Evolutionary conservation across 2,329 filamentous ascomycete genomes (phyloP).

Genomic region (Epichloe bromicola): DNA sequence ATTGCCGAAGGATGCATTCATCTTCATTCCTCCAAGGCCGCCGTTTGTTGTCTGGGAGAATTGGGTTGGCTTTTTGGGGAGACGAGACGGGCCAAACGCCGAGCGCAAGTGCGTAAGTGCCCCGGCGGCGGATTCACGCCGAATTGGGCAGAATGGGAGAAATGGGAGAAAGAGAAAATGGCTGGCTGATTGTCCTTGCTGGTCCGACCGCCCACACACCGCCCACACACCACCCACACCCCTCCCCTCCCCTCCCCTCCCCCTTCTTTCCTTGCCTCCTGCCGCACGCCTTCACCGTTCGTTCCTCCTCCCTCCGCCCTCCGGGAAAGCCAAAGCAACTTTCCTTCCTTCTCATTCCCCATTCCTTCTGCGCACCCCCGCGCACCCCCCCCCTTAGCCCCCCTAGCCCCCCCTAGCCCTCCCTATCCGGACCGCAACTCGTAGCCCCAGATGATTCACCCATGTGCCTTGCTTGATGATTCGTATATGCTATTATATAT

Average conservation of each 20-base stretch:
- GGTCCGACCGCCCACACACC: neutral
- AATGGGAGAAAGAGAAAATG: neutral
- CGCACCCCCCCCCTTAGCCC: neutral
- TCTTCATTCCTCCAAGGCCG: neutral
- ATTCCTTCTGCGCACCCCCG: neutral
- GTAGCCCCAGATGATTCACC: conserved; percentile 10
- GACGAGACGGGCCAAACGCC: neutral
- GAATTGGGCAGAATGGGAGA: neutral
- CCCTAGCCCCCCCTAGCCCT: too few relatives aligned
- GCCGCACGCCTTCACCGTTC: neutral
- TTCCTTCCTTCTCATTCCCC: neutral
- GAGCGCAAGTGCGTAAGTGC: neutral
- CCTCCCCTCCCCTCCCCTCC: neutral
- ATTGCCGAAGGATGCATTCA: neutral
- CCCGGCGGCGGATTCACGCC: neutral
- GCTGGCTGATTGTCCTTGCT: neutral
- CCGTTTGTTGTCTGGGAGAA: neutral
- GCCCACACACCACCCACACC: neutral
- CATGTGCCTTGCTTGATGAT: conserved; percentile 12
- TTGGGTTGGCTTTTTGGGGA: neutral
- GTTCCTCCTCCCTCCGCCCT: neutral
- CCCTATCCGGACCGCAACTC: neutral
- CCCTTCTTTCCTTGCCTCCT: neutral
- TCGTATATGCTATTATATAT: conserved; percentile 13
- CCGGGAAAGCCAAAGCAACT: conserved; percentile 1